Percentiles rank a stretch among this genome's conserved stretches.
Evolutionary conservation across 768 basidiomycete species (phyloP).

Genomic region (Boletus huronensis): DNA sequence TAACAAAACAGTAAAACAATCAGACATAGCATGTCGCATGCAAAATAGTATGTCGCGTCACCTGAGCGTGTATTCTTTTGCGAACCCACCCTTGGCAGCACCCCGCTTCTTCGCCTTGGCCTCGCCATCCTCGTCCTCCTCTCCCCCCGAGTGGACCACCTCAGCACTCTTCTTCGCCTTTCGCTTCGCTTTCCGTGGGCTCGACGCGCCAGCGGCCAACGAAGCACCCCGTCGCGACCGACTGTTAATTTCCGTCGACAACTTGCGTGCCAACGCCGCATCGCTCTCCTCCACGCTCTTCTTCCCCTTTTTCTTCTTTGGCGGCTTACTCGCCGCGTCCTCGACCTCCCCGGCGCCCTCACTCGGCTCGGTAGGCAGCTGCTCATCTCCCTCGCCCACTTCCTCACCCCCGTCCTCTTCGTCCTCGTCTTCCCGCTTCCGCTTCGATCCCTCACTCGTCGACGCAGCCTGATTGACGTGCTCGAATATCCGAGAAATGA

Average conservation of each 20-base stretch:
- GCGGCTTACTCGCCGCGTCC: constrained; percentile 18
- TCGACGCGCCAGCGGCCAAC: constrained; percentile 35
- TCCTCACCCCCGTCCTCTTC: not conserved
- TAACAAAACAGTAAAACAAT: constrained; percentile 27
- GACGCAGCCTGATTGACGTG: constrained; percentile 42
- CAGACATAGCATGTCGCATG: constrained; percentile 3
- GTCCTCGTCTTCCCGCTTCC: constrained; percentile 29
- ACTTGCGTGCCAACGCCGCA: constrained; percentile 65
- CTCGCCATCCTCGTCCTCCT: constrained; percentile 42
- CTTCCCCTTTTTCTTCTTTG: constrained; percentile 46
- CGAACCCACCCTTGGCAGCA: constrained; percentile 67
- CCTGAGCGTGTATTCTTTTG: constrained; percentile 76
- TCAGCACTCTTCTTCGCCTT: constrained; percentile 52
- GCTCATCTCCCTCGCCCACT: constrained; percentile 21
- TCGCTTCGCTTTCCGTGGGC: constrained; percentile 43
- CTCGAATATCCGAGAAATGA: constrained; percentile 68
- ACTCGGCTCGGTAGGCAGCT: constrained; percentile 11
- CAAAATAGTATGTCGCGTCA: constrained; percentile 23
- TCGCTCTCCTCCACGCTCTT: constrained; percentile 56
- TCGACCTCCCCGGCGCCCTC: constrained; percentile 10
- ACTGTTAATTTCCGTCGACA: constrained; percentile 68
- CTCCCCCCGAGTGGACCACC: constrained; percentile 47
- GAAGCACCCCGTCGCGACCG: constrained; percentile 48
- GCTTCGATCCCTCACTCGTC: constrained; percentile 23
- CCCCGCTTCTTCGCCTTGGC: constrained; percentile 50